Percentiles rank a stretch among this genome's conserved stretches.
Evolutionary conservation across 768 basidiomycete genomes (phyloP).

Genomic region (Leccinum pellstonianum): DNA sequence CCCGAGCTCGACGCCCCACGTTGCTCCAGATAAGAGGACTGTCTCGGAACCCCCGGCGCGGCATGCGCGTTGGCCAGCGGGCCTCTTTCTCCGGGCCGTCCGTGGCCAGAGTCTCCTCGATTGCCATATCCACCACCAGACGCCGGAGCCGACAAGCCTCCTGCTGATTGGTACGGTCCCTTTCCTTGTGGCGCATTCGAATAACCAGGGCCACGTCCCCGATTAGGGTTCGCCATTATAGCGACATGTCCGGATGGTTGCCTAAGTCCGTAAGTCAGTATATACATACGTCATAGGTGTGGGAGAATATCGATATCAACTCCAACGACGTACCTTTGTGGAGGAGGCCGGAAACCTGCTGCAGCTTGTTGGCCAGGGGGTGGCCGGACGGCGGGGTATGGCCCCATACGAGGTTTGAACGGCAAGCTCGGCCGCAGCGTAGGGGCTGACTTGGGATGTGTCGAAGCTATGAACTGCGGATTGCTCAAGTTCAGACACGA

Average conservation of each 20-base stretch:
- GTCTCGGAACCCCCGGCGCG: neutral
- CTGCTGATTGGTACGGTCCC: slow-evolving; percentile 12
- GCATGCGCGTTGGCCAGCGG: slow-evolving; percentile 8
- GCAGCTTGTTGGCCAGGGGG: slow-evolving; percentile 40
- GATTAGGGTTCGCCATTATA: slow-evolving; percentile 78
- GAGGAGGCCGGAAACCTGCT: slow-evolving; percentile 60
- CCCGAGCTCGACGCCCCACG: neutral
- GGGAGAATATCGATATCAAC: neutral
- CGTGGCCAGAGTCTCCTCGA: slow-evolving; percentile 2
- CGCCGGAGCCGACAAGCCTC: neutral
- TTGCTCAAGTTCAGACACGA: slow-evolving; percentile 86
- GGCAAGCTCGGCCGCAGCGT: slow-evolving; percentile 47
- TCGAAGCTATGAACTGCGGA: slow-evolving; percentile 81
- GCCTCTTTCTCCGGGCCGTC: slow-evolving; percentile 10
- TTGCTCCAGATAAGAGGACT: neutral
- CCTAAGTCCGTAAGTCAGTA: slow-evolving; percentile 12
- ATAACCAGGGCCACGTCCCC: slow-evolving; percentile 33
- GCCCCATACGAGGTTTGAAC: slow-evolving; percentile 69
- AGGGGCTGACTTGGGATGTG: slow-evolving; percentile 54
- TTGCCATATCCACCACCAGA: slow-evolving; percentile 3
- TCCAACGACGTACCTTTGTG: slow-evolving; percentile 18
- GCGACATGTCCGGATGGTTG: slow-evolving; percentile 49
- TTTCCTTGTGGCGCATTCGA: slow-evolving; percentile 10
- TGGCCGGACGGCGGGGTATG: slow-evolving; percentile 59
- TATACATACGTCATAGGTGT: neutral